Evolutionary conservation across 2,329 filamentous ascomycete species (phyloP), one percentile per base, ranked within the genome.

Genomic region (Fusarium acutatum): DNA sequence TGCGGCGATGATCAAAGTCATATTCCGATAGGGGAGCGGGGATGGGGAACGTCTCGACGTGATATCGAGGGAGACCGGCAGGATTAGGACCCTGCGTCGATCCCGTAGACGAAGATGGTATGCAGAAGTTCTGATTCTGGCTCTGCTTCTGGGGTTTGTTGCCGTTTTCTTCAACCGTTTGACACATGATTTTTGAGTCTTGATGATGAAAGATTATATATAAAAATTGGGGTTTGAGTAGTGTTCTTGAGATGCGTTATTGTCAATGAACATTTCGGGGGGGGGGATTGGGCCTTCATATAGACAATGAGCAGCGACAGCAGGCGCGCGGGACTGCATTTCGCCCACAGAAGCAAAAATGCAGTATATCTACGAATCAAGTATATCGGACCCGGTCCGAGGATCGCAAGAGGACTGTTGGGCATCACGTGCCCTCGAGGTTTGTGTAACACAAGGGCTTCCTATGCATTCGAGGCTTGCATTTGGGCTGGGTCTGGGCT

Each of bases 321-420:
- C 8, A 14, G 24, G 15, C 5, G n/a, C 6, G 11, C 11, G 11
- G 8, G 2, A 17, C 18, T 5, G 2, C 24, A 1, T 22, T 8
- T n/a, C 30, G 24, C 26, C 35, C 12, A 37, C 26, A 41, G n/a
- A 58, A 47, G 30, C 54, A 47, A 52, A 52, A 34, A 14, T 18
- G 22, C 11, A 18, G 10, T 0, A 3, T 6, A 0, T 22, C 0
- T 9, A n/a, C 40, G 14, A 35, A 58, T 47, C 30, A 32, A 6
- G 1, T 1, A 10, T 4, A 0, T 0, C 1, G 28, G 18, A 1
- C 2, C 3, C 1, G 1, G 7, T 46, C 6, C 13, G 5, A 9
- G 1, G 11, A 17, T 26, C 17, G 9, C 12, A 5, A 34, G 24
- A 49, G 24, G 24, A 37, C 17, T 22, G 20, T 40, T 44, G 37